phyloP scores from a whole-genome alignment of 1,139 yeast genomes.

The Candida sp. region DNA sequence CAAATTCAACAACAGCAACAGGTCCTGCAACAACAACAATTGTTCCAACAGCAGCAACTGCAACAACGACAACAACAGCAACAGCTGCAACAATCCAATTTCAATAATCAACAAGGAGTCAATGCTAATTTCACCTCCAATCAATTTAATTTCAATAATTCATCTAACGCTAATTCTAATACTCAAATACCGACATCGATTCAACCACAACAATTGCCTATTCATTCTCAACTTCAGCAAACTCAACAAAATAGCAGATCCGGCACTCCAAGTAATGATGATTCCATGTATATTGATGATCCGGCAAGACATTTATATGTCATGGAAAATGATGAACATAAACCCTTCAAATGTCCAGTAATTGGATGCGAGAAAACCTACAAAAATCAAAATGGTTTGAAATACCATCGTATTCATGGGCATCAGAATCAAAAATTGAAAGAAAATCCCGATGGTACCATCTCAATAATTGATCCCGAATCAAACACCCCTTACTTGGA shows the following conservation, averaged over 20 bases:
- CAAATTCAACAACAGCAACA: constrained; percentile 14
- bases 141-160: constrained; percentile 1
- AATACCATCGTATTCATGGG: constrained; percentile 94
- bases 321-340: constrained; percentile 86
- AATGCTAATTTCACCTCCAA: constrained; percentile 8
- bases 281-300: constrained; percentile 74
- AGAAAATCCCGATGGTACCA: constrained; percentile 91
- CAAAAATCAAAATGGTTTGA: constrained; percentile 95
- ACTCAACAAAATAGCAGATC: constrained; percentile 16
- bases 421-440: constrained; percentile 93
- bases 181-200: constrained; percentile 7
- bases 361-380: constrained; percentile 97
- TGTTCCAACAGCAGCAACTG: constrained; percentile 11
- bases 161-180: constrained; percentile 6
- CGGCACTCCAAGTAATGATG: constrained; percentile 34
- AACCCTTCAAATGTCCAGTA: constrained; percentile 97
- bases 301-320: constrained; percentile 94
- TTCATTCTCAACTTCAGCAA: constrained; percentile 17
- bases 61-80: constrained; percentile 7
- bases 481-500: constrained; percentile 89
- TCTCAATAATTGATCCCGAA: constrained; percentile 89
- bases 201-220: constrained; percentile 16
- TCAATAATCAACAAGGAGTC: constrained; percentile 2
- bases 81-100: constrained; percentile 1
- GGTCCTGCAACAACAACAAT: constrained; percentile 12